Base-by-base conservation (phyloP, 2,329 filamentous ascomycete genomes). In the Aspergillus spinulosporus region DNA sequence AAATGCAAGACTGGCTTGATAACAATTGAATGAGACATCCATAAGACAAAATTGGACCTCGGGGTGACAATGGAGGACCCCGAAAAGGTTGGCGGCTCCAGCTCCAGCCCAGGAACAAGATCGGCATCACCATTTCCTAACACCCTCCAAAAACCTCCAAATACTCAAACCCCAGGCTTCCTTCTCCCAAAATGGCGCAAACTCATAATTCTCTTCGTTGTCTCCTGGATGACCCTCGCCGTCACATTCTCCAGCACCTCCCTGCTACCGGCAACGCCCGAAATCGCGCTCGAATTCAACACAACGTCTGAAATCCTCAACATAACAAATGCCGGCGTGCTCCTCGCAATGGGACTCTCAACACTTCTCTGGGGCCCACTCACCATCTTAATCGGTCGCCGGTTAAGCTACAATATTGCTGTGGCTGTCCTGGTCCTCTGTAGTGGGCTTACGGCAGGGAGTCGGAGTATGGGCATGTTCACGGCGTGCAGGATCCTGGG, bases 181-280 rank as follows among this genome's bases (percentile, higher is more conserved):
- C 34, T 49, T 4, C 62, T 72, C 9, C 69, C 72, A 6, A 54
- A 47, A 53, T 76, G 74, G 74, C 69, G 69, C 28, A 78, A 78
- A 66, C 69, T 59, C 21, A 62, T 76, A 21, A 75, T 78, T 28
- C 65, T 77, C 40, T 76, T 77, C 59, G 61, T 70, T 8, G 70
- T 72, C 28, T 75, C 73, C 57, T 78, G 74, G 73, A 72, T 75
- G 65, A 72, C 74, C 1, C 64, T 78, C 4, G 66, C 71, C 1
- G 67, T 73, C 5, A 75, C 74, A 39, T 78, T 76, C 59, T 74
- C 72, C n/a, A 74, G 70, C 58, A 77, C 76, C 8, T 74, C 74
- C 3, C 59, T 78, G 14, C 63, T 78, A 9, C 70, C 73, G 15
- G 76, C 74, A 1, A 68, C 67, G 4, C 68, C 68, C 9, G 74